phyloP scores from a whole-genome alignment of 2,329 filamentous ascomycete genomes.

The Podosphaera aphanis region DNA sequence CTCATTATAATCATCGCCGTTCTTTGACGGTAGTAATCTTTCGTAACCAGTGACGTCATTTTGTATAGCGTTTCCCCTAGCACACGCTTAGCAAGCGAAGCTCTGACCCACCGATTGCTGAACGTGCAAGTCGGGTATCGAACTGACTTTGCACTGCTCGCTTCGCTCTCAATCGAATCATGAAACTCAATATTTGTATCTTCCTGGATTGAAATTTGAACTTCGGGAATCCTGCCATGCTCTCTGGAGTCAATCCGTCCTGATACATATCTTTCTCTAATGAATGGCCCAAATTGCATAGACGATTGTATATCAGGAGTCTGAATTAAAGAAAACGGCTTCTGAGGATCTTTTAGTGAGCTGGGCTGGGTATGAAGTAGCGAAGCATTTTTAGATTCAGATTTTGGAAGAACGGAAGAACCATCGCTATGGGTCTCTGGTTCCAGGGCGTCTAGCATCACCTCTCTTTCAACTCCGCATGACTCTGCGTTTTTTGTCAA shows the following conservation, averaged over 20 bases:
- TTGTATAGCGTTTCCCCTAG: neutral
- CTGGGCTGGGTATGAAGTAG: no score
- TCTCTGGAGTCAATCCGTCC: neutral
- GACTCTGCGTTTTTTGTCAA: neutral
- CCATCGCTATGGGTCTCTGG: neutral
- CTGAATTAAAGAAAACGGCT: no score
- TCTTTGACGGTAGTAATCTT: neutral
- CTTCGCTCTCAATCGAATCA: neutral
- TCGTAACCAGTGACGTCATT: neutral
- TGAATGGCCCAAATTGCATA: no score
- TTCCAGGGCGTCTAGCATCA: neutral
- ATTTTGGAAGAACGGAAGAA: neutral
- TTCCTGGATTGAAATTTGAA: neutral
- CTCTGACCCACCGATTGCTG: no score
- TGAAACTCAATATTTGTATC: neutral
- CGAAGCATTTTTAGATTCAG: no score
- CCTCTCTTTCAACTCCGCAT: neutral
- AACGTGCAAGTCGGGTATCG: neutral
- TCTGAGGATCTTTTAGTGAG: no score
- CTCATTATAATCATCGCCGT: neutral
- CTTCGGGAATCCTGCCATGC: neutral
- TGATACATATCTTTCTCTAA: no score
- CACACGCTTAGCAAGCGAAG: no score
- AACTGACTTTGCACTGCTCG: neutral
- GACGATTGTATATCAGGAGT: no score